These are phyloP conservation scores for Neurospora sp. DNA, from an alignment of 495 filamentous ascomycete species.

Conservation along the genomic window DNA sequence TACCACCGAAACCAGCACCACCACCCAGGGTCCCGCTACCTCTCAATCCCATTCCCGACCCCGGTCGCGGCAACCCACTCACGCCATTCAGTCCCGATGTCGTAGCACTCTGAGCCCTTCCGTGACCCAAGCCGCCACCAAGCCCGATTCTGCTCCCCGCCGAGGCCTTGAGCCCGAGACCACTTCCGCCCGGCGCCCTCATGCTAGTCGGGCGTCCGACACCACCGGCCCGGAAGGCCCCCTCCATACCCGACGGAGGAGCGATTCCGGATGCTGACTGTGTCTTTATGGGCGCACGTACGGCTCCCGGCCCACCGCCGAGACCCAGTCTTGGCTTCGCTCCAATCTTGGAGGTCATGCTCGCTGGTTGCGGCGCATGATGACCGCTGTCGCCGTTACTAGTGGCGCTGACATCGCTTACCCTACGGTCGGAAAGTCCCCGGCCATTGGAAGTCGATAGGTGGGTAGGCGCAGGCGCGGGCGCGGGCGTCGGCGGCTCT, in stretches of 20 bases:
- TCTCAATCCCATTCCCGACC: constrained; percentile 32
- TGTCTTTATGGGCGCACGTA: neutral
- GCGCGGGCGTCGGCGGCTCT: constrained; percentile 1
- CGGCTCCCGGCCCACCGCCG: neutral
- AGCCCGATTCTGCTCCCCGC: constrained; percentile 34
- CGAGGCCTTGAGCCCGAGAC: neutral
- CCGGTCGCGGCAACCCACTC: constrained; percentile 33
- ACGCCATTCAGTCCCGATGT: constrained; percentile 4
- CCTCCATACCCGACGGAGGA: neutral
- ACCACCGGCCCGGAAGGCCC: constrained; percentile 7
- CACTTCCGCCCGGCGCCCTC: constrained; percentile 27
- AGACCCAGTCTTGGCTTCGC: neutral
- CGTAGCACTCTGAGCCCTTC: constrained; percentile 31
- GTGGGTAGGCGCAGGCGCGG: constrained; percentile 10
- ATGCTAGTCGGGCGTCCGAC: constrained; percentile 31
- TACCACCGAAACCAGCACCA: constrained; percentile 43
- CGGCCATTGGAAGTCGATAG: constrained; percentile 10
- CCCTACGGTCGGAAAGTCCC: neutral
- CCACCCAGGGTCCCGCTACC: constrained; percentile 57
- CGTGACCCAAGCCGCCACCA: constrained; percentile 16
- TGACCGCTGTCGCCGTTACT: neutral
- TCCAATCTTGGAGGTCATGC: neutral
- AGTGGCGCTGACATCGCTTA: neutral
- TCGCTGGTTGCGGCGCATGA: neutral
- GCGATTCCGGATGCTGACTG: neutral